These are phyloP conservation scores for Phytomonas sp. DNA, from an alignment of 208 protist genomes.

Conservation along the genomic window DNA sequence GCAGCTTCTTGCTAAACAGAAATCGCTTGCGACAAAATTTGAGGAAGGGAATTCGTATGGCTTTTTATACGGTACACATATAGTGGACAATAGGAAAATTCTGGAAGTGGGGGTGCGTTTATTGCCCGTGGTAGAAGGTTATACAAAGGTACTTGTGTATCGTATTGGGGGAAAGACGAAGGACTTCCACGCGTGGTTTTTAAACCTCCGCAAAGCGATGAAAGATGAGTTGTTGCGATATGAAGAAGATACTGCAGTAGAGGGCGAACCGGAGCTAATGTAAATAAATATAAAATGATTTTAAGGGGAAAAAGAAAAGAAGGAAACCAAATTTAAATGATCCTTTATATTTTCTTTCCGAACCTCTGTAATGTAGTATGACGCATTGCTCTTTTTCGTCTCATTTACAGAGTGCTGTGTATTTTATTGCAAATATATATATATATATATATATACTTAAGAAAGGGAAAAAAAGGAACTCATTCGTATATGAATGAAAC, in stretches of 20 bases:
- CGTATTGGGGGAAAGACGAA: conserved; percentile 76
- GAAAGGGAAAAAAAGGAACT: neutral
- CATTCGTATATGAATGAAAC: neutral
- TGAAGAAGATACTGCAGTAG: conserved; percentile 80
- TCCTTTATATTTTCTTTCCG: conserved; percentile 10
- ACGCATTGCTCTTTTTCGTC: neutral
- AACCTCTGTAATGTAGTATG: neutral
- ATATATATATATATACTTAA: neutral
- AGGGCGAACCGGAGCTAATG: conserved; percentile 76
- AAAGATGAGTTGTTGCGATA: conserved; percentile 73
- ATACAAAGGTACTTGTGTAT: conserved; percentile 79
- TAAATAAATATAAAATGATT: conserved; percentile 14
- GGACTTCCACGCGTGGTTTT: conserved; percentile 79
- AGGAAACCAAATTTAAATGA: neutral
- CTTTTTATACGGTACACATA: conserved; percentile 69
- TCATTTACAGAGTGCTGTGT: neutral
- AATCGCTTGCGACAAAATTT: conserved; percentile 52
- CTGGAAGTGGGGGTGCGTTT: conserved; percentile 70
- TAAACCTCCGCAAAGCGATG: conserved; percentile 58
- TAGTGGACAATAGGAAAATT: conserved; percentile 35
- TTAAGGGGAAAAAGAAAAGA: neutral
- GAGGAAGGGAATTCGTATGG: conserved; percentile 41
- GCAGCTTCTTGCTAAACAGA: conserved; percentile 45
- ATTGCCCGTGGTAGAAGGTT: conserved; percentile 45
- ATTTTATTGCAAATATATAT: neutral